These are phyloP conservation scores for Trichoderma gracile DNA, from an alignment of 2,329 filamentous ascomycete species.

Conservation along the genomic window DNA sequence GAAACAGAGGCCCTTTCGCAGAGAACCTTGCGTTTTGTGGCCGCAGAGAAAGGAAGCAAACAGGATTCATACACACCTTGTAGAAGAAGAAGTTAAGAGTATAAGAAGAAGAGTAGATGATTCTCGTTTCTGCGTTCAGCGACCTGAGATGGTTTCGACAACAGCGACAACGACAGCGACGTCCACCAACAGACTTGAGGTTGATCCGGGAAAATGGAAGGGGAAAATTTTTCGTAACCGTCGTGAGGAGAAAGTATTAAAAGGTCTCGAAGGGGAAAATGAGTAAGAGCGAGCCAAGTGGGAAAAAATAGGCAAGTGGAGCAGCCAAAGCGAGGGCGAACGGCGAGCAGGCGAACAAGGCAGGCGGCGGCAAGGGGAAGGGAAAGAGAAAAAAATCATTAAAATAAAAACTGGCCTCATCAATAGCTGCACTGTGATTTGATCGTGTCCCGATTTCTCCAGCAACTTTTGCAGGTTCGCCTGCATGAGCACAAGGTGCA, in stretches of 20 bases:
- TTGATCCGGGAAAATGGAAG: background rate
- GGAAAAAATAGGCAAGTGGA: constrained; percentile 22
- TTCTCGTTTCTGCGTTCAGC: constrained; percentile 6
- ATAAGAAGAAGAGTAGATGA: background rate
- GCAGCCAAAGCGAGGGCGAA: constrained; percentile 6
- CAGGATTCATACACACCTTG: constrained; percentile 15
- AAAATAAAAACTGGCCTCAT: no score
- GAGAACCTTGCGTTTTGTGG: background rate
- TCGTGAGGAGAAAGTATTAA: constrained; percentile 15
- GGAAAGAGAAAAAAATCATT: no score
- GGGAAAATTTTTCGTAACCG: constrained; percentile 22
- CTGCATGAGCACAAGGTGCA: no score
- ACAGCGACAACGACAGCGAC: constrained; percentile 26
- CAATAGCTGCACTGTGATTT: no score
- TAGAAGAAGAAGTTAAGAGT: background rate
- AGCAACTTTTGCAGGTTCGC: background rate
- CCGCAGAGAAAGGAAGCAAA: background rate
- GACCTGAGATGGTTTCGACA: constrained; percentile 12
- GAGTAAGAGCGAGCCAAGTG: background rate
- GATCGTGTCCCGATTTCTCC: background rate
- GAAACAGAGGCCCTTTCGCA: no score
- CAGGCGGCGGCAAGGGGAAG: no score
- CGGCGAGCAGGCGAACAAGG: background rate
- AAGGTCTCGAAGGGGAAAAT: constrained; percentile 19
- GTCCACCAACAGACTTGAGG: constrained; percentile 15